phyloP scores from a whole-genome alignment of 345 rosid species.

The Melastoma malabathricum region DNA sequence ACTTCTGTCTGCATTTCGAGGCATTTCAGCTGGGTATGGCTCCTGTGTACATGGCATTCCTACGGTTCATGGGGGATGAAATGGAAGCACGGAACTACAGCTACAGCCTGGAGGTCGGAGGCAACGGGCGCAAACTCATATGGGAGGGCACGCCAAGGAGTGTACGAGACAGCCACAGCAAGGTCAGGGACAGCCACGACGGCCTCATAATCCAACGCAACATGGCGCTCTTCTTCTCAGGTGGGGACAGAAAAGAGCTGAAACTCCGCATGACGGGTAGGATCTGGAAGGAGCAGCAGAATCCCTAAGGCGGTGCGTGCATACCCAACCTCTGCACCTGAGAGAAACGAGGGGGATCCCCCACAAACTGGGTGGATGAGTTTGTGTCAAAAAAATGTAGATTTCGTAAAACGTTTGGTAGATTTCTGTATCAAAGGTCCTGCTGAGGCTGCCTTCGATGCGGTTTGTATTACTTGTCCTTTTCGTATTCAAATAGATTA shows the following conservation, averaged over 20 bases:
- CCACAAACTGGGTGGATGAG: no score
- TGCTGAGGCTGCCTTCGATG: no score
- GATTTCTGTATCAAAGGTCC: no score
- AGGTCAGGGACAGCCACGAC: slow-evolving; percentile 85
- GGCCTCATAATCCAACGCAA: slow-evolving; percentile 80
- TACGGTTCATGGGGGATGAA: slow-evolving; percentile 92
- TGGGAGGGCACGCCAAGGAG: slow-evolving; percentile 93
- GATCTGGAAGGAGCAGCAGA: slow-evolving; percentile 94
- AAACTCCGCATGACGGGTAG: slow-evolving; percentile 84
- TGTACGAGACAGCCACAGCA: slow-evolving; percentile 84
- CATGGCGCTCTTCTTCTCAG: slow-evolving; percentile 94
- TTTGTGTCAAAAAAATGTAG: not conserved
- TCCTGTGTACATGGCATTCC: slow-evolving; percentile 90
- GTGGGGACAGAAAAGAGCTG: slow-evolving; percentile 86
- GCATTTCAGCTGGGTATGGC: slow-evolving; percentile 97
- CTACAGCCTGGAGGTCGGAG: slow-evolving; percentile 94
- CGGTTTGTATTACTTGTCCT: no score
- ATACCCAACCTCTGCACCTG: slow-evolving; percentile 76
- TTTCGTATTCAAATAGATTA: no score
- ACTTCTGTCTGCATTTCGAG: slow-evolving; percentile 90
- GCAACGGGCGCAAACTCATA: slow-evolving; percentile 72
- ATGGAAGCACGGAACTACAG: slow-evolving; percentile 73
- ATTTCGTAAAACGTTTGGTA: no score
- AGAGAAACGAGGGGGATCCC: no score
- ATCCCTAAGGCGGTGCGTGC: slow-evolving; percentile 71